Base-by-base conservation (phyloP, 108 stramenopile genomes). In the Cyclotella sp. region DNA sequence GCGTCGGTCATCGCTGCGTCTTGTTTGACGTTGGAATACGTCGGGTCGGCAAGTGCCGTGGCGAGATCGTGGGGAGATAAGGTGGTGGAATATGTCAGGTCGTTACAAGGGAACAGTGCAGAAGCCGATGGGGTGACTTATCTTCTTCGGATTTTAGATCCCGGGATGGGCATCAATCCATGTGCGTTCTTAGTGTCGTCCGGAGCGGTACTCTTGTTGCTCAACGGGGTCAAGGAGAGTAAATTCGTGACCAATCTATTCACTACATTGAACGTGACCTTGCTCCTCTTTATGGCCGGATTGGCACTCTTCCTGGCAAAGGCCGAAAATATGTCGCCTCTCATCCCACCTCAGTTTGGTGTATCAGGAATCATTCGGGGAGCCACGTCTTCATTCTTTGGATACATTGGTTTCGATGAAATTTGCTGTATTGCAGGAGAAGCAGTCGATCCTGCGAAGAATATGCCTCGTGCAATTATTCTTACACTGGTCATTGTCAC, bases 51-150 rank as follows among this genome's bases (percentile, higher is more conserved):
- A 16, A 74, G 86, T 41, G 92, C 92, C 0, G 87, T 93, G 0
- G 92, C 92, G 10, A 70, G 89, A 52, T 84, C 77, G 34, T 93
- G 92, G 90, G 92, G 91, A 24, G 90, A 91, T 57, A 93, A 91
- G 74, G 82, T 91, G 19, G 68, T 84, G n/a, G 84, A 78, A 52
- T 90, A 86, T 47, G 45, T 78, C 9, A 71, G 29, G 41, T 44
- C 73, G 8, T 42, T 51, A 6, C 51, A 75, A 13, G 60, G 71
- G 22, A 51, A 63, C 26, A 44, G 34, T 64, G 44, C 15, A 15
- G 49, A 51, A 9, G 40, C 14, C 40, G 39, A 30, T n/a, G 55
- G 19, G 16, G 28, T n/a, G 42, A 29, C 15, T 30, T 62, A 53
- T 62, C 16, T 68, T 16, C 21, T 74, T 16, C 47, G 39, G 15